phyloP scores from a whole-genome alignment of 176 grass and related monocot genomes.

The Pharus latifolius region DNA sequence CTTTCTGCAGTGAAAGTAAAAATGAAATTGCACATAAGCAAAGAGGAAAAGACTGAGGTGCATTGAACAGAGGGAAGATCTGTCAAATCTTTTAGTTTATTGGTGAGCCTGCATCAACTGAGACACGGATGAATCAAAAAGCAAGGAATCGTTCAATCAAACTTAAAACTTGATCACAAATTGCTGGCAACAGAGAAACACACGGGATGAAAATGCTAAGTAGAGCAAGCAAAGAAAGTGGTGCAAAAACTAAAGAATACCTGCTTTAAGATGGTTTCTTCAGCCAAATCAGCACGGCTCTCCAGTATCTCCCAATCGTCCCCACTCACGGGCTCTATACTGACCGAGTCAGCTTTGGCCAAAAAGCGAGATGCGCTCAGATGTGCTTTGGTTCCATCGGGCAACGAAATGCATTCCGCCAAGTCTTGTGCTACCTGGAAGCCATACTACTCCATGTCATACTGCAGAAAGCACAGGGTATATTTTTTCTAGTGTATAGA shows the following conservation, averaged over 20 bases:
- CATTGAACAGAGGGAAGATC: neutral
- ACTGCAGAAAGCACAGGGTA: neutral
- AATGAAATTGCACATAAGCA: neutral
- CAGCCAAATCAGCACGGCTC: conserved; percentile 70
- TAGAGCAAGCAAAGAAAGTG: neutral
- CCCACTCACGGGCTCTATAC: conserved; percentile 74
- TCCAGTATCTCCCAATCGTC: conserved; percentile 99
- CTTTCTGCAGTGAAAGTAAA: neutral
- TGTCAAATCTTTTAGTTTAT: neutral
- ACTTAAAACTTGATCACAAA: neutral
- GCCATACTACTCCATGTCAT: neutral
- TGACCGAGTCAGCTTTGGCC: conserved; percentile 55
- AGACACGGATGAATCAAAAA: neutral
- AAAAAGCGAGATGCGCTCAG: conserved; percentile 57
- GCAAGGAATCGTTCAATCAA: neutral
- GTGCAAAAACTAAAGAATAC: conserved; percentile 5
- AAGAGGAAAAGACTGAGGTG: neutral
- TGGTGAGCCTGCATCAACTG: neutral
- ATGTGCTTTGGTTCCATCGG: conserved; percentile 43
- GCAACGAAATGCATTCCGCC: conserved; percentile 69
- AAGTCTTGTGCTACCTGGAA: conserved; percentile 73
- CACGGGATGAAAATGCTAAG: neutral
- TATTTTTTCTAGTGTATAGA: neutral
- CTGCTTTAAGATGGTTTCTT: conserved; percentile 87
- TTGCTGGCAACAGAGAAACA: neutral